phyloP scores from a whole-genome alignment of 176 grass and related monocot species.

The Canna indica region DNA sequence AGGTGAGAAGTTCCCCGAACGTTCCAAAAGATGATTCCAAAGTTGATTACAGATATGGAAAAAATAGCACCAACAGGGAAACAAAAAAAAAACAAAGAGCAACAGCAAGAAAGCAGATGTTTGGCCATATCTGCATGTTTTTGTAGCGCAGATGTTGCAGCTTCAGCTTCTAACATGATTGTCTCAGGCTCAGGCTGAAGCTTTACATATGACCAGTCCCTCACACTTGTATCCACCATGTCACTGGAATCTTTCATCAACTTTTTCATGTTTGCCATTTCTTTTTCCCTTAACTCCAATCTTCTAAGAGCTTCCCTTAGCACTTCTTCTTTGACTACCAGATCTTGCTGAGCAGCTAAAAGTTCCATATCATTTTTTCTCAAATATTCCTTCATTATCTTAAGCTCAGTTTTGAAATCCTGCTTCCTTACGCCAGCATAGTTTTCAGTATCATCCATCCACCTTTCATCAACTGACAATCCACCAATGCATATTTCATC shows the following conservation, averaged over 20 bases:
- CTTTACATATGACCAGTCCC: constrained; percentile 10
- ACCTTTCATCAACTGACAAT: constrained; percentile 39
- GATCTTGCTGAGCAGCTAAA: constrained; percentile 24
- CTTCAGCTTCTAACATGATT: constrained; percentile 31
- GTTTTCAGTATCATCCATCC: no score
- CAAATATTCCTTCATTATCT: constrained; percentile 44
- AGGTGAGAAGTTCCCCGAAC: no score
- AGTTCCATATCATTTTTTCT: constrained; percentile 40
- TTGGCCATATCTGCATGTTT: constrained; percentile 28
- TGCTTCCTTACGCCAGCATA: no score
- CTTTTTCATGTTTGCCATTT: constrained; percentile 28
- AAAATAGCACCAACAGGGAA: no score
- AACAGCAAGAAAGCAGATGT: no score
- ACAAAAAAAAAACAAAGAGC: no score
- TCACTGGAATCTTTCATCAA: constrained; percentile 19
- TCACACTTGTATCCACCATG: neutral
- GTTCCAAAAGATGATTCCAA: no score
- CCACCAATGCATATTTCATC: constrained; percentile 27
- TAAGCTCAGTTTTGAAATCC: no score
- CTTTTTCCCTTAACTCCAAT: constrained; percentile 29
- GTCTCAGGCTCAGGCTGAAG: constrained; percentile 30
- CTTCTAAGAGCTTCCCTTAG: constrained; percentile 30
- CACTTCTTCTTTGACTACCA: constrained; percentile 48
- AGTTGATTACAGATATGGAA: no score
- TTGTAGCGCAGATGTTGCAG: constrained; percentile 29